phyloP scores from a whole-genome alignment of 345 rosid species.

The Euphorbia tirucalli region DNA sequence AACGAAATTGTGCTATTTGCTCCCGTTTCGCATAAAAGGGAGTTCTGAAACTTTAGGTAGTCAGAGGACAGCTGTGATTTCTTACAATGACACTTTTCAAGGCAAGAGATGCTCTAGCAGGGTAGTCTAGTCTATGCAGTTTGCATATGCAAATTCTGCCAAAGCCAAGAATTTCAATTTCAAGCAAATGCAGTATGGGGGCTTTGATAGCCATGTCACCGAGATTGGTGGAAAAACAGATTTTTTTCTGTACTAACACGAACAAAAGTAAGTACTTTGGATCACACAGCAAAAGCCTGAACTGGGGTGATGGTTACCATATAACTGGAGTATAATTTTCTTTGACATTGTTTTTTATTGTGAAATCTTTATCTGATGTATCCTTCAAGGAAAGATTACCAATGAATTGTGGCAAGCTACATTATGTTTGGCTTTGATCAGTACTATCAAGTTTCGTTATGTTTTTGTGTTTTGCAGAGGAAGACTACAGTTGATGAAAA shows the following conservation, averaged over 20 bases:
- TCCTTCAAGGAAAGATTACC: not conserved
- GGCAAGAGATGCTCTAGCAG: not conserved
- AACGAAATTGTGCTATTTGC: too few relatives aligned
- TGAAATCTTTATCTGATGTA: not conserved
- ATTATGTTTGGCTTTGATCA: not conserved
- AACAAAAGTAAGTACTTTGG: not conserved
- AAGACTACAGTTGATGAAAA: slow-evolving; percentile 39
- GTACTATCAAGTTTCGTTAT: slow-evolving; percentile 8
- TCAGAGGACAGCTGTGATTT: not conserved
- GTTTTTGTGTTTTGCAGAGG: slow-evolving; percentile 51
- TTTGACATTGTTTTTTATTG: not conserved
- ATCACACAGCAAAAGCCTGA: not conserved
- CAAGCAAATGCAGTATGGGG: not conserved
- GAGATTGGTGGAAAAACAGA: not conserved
- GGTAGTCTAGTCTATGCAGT: not conserved
- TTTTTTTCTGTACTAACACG: not conserved
- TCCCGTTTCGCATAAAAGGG: too few relatives aligned
- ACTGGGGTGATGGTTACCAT: not conserved
- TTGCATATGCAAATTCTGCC: not conserved
- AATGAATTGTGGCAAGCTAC: not conserved
- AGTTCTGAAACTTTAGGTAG: slow-evolving; percentile 1
- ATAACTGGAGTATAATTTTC: not conserved
- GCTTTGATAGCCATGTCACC: not conserved
- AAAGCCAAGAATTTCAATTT: not conserved
- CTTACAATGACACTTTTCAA: not conserved